Conservation (phyloP, 805 yeast genomes). For the Wickerhamiella hasegawae region DNA sequence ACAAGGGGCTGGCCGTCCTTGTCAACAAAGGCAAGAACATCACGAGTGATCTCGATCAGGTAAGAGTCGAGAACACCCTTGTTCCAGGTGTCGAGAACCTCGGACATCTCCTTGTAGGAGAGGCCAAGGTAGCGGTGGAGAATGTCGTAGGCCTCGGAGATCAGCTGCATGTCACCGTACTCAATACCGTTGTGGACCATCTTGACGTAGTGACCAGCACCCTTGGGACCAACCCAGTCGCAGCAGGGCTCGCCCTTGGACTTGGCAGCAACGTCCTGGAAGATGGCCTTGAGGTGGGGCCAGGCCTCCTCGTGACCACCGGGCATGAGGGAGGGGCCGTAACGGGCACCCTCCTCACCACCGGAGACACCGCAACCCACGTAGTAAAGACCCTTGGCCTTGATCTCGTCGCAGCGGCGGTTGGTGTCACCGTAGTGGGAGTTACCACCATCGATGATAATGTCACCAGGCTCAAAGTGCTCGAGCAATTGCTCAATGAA, state of each 20-base stretch:
- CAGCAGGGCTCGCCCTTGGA: conserved; percentile 98
- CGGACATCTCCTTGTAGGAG: conserved; percentile 81
- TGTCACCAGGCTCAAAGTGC: conserved; percentile 87
- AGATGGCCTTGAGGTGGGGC: conserved; percentile 94
- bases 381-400: conserved; percentile 71
- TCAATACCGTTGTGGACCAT: conserved; percentile 99
- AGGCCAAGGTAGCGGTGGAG: conserved; percentile 89
- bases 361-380: conserved; percentile 99
- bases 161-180: conserved; percentile 99
- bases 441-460: conserved; percentile 99
- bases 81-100: conserved; percentile 87
- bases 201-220: conserved; percentile 97
- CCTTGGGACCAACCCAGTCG: conserved; percentile 99
- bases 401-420: conserved; percentile 87
- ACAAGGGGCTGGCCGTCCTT: conserved; percentile 83
- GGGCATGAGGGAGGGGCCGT: conserved; percentile 98
- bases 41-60: conserved; percentile 93
- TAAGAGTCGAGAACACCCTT: conserved; percentile 94
- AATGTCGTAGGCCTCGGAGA: conserved; percentile 93
- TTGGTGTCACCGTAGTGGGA: conserved; percentile 97
- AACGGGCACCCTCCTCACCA: conserved; percentile 99
- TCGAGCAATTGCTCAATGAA: conserved; percentile 82
- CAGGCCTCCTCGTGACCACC: conserved; percentile 98
- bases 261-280: conserved; percentile 93
- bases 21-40: conserved; percentile 78